Evolutionary conservation across 23 red algal genomes (phyloP).

Genomic region (Gracilaria domingensis): DNA sequence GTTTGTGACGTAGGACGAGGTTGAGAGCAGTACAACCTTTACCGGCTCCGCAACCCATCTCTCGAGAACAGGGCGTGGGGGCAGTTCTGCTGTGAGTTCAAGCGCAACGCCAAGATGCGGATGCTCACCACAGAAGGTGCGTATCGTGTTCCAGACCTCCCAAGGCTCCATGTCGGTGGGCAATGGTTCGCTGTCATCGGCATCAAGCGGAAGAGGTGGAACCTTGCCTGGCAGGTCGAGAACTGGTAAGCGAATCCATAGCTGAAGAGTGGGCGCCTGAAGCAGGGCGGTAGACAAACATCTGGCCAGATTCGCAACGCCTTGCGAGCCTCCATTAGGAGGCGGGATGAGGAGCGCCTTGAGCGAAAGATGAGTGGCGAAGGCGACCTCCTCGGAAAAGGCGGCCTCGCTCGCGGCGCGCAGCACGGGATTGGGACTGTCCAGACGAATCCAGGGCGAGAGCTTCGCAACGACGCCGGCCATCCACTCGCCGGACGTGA

Average conservation of each 20-base stretch:
- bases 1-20: slow-evolving; percentile 83
- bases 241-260: slow-evolving; percentile 74
- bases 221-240: slow-evolving; percentile 69
- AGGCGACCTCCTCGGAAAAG: slow-evolving; percentile 77
- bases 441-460: slow-evolving; percentile 77
- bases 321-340: slow-evolving; percentile 51
- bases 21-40: slow-evolving; percentile 75
- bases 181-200: slow-evolving; percentile 14
- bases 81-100: slow-evolving; percentile 74
- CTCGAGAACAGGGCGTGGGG: slow-evolving; percentile 47
- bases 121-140: slow-evolving; percentile 81
- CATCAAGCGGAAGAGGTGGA: slow-evolving; percentile 30
- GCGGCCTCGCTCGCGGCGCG: slow-evolving; percentile 68
- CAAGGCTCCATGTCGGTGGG: slow-evolving; percentile 69
- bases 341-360: slow-evolving; percentile 72
- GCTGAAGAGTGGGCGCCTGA: slow-evolving; percentile 42
- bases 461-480: slow-evolving; percentile 81
- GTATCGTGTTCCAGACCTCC: slow-evolving; percentile 90
- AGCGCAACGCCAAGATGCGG: slow-evolving; percentile 73
- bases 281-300: slow-evolving; percentile 69
- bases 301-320: slow-evolving; percentile 71
- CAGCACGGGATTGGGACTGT: slow-evolving; percentile 41
- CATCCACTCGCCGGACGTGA: slow-evolving; percentile 82
- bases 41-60: slow-evolving; percentile 87
- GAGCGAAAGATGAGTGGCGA: slow-evolving; percentile 78